Percentiles rank a stretch among this genome's conserved stretches.
phyloP scores from a whole-genome alignment of 805 yeast species.

The Candida germanica region DNA sequence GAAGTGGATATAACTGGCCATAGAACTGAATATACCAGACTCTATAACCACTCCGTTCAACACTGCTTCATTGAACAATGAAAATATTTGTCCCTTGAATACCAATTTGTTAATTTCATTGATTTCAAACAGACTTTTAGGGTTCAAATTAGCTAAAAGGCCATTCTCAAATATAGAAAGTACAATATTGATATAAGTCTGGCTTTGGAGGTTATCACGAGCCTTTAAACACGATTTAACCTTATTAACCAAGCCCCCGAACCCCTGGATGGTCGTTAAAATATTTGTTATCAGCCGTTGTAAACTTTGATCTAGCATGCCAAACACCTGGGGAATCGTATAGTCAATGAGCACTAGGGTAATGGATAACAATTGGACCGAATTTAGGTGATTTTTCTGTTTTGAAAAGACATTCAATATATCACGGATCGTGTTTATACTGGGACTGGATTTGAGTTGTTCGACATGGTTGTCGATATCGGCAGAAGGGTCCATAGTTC shows the following conservation, averaged over 20 bases:
- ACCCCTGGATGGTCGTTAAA: constrained; percentile 25
- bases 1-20: constrained; percentile 6
- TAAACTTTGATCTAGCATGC: constrained; percentile 12
- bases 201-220: too few species aligned
- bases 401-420: too few species aligned
- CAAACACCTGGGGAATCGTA: constrained; percentile 33
- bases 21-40: constrained; percentile 1
- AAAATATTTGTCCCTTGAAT: constrained; percentile 29
- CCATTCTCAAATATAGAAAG: constrained; percentile 6
- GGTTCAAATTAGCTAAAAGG: constrained; percentile 2
- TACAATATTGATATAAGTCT: constrained; percentile 4
- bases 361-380: not conserved
- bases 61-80: constrained; percentile 23
- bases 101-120: constrained; percentile 38
- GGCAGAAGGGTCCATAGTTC: not conserved
- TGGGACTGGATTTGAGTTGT: constrained; percentile 3
- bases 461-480: not conserved
- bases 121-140: constrained; percentile 10
- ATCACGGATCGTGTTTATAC: not conserved
- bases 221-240: too few species aligned
- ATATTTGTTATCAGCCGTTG: constrained; percentile 7
- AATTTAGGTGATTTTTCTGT: too few species aligned
- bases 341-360: constrained; percentile 24
- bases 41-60: not conserved
- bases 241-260: constrained; percentile 29